Conservation (phyloP, 169 alveolate species). For the Eimeria mitis region DNA sequence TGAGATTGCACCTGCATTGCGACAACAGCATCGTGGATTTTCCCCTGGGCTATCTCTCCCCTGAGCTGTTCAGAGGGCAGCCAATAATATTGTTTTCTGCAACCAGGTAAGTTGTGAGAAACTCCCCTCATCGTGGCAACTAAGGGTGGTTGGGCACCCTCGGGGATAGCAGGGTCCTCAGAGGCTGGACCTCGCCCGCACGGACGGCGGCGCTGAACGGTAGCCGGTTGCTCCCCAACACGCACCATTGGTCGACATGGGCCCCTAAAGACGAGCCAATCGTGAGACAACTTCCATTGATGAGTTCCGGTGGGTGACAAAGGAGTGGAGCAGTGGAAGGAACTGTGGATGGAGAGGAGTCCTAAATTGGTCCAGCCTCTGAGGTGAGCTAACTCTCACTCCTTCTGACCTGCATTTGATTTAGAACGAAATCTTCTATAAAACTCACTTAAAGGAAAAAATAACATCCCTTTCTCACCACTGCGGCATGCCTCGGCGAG, state of each 20-base stretch:
- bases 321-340: background rate
- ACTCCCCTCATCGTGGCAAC: background rate
- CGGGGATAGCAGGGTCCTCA: background rate
- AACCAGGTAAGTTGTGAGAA: background rate
- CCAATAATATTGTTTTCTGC: no score
- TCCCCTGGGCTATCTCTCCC: no score
- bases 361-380: no score
- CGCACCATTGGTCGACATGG: background rate
- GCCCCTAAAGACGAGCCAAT: background rate
- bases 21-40: no score
- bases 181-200: background rate
- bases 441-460: no score
- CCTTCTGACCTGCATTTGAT: background rate
- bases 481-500: no score
- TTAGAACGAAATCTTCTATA: no score
- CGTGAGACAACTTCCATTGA: background rate
- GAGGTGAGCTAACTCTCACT: background rate
- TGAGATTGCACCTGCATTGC: no score
- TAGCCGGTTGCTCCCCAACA: background rate
- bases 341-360: background rate
- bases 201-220: background rate
- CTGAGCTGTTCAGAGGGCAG: no score
- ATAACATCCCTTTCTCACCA: no score
- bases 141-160: background rate
- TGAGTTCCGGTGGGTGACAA: background rate